phyloP scores from a whole-genome alignment of 2,329 filamentous ascomycete genomes.

The Xylariaceae sp. region DNA sequence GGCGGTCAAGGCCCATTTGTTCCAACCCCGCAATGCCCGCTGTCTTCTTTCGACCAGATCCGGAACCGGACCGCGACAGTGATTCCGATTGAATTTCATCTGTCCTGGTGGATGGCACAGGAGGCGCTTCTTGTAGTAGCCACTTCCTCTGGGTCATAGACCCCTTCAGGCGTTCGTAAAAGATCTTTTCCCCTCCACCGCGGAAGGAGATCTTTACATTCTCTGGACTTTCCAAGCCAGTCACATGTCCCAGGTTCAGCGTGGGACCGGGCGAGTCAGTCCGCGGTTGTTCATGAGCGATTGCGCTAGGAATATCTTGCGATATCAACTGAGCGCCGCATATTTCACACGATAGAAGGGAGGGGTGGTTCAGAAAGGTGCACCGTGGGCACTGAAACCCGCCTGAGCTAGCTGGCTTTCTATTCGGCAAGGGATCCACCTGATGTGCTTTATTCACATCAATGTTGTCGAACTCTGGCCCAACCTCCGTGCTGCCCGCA shows the following conservation, averaged over 20 bases:
- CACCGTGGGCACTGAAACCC: constrained; percentile 73
- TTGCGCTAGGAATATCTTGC: constrained; percentile 38
- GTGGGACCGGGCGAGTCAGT: constrained; percentile 76
- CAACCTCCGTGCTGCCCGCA: background rate
- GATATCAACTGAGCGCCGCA: constrained; percentile 74
- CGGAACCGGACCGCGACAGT: constrained; percentile 19
- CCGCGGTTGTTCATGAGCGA: constrained; percentile 41
- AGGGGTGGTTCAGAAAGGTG: constrained; percentile 91
- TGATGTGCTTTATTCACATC: background rate
- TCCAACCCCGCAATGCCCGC: constrained; percentile 92
- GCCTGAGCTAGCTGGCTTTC: constrained; percentile 9
- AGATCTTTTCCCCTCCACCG: constrained; percentile 81
- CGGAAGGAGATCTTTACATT: constrained; percentile 91
- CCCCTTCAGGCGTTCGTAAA: constrained; percentile 82
- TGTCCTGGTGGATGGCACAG: constrained; percentile 61
- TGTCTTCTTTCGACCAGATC: constrained; percentile 46
- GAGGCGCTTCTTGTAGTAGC: constrained; percentile 85
- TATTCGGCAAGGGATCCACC: too few species aligned
- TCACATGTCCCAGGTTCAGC: constrained; percentile 38
- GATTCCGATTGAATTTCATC: constrained; percentile 33
- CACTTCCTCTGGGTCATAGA: constrained; percentile 92
- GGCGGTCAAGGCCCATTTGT: constrained; percentile 74
- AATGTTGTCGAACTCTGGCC: background rate
- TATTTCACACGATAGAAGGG: constrained; percentile 80
- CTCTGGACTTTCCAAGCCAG: constrained; percentile 56